Percentiles rank a stretch among this genome's conserved stretches.
These are phyloP conservation scores for Sorghum bicolor DNA, from an alignment of 176 grass and related monocot species.

Conservation along the genomic window DNA sequence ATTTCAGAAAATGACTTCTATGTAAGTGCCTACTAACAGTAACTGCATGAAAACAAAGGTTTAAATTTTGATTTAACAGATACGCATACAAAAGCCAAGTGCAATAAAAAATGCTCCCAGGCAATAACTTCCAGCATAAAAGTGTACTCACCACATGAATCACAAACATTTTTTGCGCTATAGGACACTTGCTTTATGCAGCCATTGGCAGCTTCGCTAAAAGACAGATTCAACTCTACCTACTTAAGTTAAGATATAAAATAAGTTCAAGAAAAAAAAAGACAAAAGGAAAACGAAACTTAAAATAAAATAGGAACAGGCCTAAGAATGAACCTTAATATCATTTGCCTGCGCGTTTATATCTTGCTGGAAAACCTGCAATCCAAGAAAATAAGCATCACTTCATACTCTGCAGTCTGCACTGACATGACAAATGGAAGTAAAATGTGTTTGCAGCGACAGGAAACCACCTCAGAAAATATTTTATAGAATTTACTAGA, in stretches of 20 bases:
- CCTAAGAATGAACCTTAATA: conserved; percentile 63
- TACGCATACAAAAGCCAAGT: conserved; percentile 5
- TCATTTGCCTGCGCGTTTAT: conserved; percentile 56
- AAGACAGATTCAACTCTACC: conserved; percentile 80
- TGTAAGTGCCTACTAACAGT: neutral
- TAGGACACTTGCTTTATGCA: conserved; percentile 66
- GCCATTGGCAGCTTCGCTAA: conserved; percentile 82
- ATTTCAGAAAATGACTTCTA: conserved; percentile 9
- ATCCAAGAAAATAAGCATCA: conserved; percentile 38
- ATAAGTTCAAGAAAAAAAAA: conserved; percentile 30
- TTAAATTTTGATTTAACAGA: conserved; percentile 17
- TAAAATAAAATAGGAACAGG: conserved; percentile 27
- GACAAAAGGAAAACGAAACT: neutral
- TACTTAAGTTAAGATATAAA: conserved; percentile 39
- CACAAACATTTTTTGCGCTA: conserved; percentile 67
- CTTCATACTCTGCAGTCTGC: neutral
- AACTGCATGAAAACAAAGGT: neutral
- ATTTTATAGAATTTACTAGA: conserved; percentile 81
- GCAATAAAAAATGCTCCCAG: neutral
- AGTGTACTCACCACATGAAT: conserved; percentile 76
- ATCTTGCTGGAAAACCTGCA: conserved; percentile 78
- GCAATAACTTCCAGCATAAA: conserved; percentile 2
- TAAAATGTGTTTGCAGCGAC: neutral
- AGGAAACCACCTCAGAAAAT: conserved; percentile 80
- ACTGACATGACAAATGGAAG: neutral